Percentiles rank a stretch among this genome's conserved stretches.
Evolutionary conservation across 164 flowering plant species (phyloP).

Genomic region (Chloranthus sessilifolius): DNA sequence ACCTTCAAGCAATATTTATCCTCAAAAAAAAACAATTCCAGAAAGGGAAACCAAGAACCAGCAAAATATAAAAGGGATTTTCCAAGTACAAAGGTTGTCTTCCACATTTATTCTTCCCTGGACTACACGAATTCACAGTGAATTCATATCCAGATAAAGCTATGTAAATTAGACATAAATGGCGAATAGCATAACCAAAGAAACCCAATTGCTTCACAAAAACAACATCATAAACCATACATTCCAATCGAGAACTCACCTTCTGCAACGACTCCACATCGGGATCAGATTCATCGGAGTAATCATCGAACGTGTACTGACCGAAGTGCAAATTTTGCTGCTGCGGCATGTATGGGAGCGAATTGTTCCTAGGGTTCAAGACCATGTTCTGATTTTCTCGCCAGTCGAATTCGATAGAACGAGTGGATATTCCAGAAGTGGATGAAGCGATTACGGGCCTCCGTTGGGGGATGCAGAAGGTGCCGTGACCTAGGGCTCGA

Average conservation of each 20-base stretch:
- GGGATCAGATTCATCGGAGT: constrained; percentile 42
- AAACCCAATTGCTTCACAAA: too few species aligned
- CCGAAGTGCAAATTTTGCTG: constrained; percentile 19
- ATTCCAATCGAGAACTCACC: constrained; percentile 17
- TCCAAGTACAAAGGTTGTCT: too few species aligned
- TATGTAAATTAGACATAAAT: too few species aligned
- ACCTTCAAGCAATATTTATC: too few species aligned
- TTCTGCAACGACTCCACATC: constrained; percentile 24
- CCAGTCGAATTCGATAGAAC: constrained; percentile 20
- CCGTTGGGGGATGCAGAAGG: constrained; percentile 57
- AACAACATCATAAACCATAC: background rate
- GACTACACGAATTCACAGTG: too few species aligned
- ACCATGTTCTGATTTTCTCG: constrained; percentile 9
- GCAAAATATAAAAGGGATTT: too few species aligned
- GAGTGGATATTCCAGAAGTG: constrained; percentile 8
- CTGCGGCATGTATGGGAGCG: constrained; percentile 10
- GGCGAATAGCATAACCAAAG: too few species aligned
- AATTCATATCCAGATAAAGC: too few species aligned
- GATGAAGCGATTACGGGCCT: constrained; percentile 32
- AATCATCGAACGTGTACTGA: constrained; percentile 26
- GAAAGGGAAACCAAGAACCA: too few species aligned
- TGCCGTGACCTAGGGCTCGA: constrained; percentile 32
- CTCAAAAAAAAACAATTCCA: too few species aligned
- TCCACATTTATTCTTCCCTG: too few species aligned
- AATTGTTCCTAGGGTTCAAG: constrained; percentile 14